phyloP scores from a whole-genome alignment of 148 eudicot species.

The Nepenthes mirabilis region DNA sequence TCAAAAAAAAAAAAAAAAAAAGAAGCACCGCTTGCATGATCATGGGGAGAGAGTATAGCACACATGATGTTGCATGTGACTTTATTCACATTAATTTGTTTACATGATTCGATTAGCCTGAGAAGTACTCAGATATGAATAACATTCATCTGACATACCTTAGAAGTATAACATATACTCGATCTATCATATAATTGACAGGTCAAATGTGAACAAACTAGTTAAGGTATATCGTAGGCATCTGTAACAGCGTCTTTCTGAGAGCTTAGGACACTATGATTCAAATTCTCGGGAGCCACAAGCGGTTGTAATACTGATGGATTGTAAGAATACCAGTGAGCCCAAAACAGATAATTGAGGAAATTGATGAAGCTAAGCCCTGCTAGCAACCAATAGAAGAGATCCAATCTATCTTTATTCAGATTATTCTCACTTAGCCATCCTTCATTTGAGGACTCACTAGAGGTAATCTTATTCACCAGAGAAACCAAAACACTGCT shows the following conservation, averaged over 20 bases:
- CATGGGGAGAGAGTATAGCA: no score
- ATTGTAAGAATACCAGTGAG: constrained; percentile 58
- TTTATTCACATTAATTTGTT: no score
- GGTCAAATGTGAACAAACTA: no score
- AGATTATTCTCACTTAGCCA: constrained; percentile 76
- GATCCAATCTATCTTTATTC: constrained; percentile 64
- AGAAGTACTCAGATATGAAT: no score
- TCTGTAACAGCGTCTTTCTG: background rate
- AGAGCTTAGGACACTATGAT: constrained; percentile 6
- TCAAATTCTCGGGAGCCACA: constrained; percentile 19
- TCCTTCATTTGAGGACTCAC: constrained; percentile 18
- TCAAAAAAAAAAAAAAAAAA: no score
- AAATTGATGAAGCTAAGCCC: constrained; percentile 54
- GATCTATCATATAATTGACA: no score
- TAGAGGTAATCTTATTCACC: constrained; percentile 48
- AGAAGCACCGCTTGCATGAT: no score
- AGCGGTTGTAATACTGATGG: constrained; percentile 25
- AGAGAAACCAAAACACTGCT: constrained; percentile 69
- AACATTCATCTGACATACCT: no score
- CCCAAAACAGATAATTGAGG: constrained; percentile 64
- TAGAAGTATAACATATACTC: no score
- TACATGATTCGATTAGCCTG: no score
- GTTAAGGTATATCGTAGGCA: background rate
- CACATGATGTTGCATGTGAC: no score
- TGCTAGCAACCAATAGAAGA: constrained; percentile 83